A percentile compares a stretch with the other conserved stretches of the same genome.
Evolutionary conservation across 2,329 filamentous ascomycete species (phyloP).

Genomic region (Colletotrichum horii): DNA sequence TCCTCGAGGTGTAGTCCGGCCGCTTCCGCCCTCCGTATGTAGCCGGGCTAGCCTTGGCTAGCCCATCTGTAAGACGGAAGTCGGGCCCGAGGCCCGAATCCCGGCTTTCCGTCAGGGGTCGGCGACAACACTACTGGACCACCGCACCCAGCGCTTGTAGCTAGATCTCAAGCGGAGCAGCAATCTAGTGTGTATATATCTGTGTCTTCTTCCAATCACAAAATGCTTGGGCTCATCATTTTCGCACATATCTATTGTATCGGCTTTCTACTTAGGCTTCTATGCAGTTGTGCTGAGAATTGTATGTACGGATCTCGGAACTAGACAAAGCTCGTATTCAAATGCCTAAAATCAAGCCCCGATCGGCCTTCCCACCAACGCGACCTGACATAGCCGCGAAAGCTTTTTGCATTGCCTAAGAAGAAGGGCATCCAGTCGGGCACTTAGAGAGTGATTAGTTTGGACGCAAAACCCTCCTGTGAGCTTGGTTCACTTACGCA

Average conservation of each 20-base stretch:
- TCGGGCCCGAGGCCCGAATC: too few species aligned
- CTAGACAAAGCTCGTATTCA: background rate
- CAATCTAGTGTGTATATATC: too few species aligned
- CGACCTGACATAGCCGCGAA: background rate
- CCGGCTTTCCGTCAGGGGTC: too few species aligned
- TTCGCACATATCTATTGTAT: background rate
- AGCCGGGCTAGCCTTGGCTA: too few species aligned
- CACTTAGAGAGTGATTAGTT: background rate
- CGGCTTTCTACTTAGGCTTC: background rate
- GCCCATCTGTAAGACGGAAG: too few species aligned
- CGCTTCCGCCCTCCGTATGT: too few species aligned
- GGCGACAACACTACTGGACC: too few species aligned
- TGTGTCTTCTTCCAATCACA: background rate
- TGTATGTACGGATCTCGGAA: background rate
- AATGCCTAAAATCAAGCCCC: background rate
- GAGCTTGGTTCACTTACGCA: background rate
- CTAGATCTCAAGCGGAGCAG: too few species aligned
- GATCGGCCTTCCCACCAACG: background rate
- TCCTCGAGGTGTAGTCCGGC: too few species aligned
- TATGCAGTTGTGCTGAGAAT: background rate
- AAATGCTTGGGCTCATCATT: background rate
- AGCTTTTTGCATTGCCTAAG: background rate
- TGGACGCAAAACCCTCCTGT: background rate
- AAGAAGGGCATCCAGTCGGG: background rate
- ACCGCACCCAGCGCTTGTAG: too few species aligned